These are phyloP conservation scores for Acrodontium crateriforme DNA, from an alignment of 2,329 filamentous ascomycete genomes.

Conservation along the genomic window DNA sequence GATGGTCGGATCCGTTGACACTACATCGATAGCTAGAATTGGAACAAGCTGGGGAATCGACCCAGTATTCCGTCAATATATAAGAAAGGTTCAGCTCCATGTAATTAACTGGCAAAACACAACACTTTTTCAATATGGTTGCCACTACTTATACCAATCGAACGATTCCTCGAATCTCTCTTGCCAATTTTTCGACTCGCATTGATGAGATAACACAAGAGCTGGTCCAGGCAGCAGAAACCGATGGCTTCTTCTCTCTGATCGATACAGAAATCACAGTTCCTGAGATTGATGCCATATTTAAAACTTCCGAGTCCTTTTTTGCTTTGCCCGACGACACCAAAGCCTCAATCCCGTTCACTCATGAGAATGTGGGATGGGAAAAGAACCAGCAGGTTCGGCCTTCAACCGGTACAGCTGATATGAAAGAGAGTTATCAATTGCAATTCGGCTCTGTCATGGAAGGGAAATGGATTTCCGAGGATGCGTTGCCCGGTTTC, in stretches of 20 bases:
- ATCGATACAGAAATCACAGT: conserved; percentile 40
- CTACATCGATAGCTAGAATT: no score
- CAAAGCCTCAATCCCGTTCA: conserved; percentile 43
- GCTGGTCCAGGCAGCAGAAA: conserved; percentile 41
- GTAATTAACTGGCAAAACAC: no score
- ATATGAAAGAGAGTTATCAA: conserved; percentile 50
- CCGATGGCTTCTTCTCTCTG: conserved; percentile 47
- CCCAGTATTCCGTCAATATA: no score
- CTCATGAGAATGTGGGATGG: conserved; percentile 44
- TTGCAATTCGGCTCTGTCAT: conserved; percentile 46
- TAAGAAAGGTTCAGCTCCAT: no score
- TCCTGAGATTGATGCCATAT: conserved; percentile 38
- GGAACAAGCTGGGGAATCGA: no score
- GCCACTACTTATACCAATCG: conserved; percentile 28
- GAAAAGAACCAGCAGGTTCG: conserved; percentile 46
- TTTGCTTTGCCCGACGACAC: conserved; percentile 38
- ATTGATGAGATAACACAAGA: conserved; percentile 40
- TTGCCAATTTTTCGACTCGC: conserved; percentile 38
- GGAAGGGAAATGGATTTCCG: conserved; percentile 38
- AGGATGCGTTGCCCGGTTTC: conserved; percentile 37
- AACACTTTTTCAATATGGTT: no score
- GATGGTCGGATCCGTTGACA: no score
- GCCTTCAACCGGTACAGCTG: conserved; percentile 44
- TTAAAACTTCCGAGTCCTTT: conserved; percentile 37
- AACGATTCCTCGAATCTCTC: conserved; percentile 39